Percentiles rank a stretch among this genome's conserved stretches.
phyloP scores from a whole-genome alignment of 1,139 yeast species.

The Protomyces inundatus region DNA sequence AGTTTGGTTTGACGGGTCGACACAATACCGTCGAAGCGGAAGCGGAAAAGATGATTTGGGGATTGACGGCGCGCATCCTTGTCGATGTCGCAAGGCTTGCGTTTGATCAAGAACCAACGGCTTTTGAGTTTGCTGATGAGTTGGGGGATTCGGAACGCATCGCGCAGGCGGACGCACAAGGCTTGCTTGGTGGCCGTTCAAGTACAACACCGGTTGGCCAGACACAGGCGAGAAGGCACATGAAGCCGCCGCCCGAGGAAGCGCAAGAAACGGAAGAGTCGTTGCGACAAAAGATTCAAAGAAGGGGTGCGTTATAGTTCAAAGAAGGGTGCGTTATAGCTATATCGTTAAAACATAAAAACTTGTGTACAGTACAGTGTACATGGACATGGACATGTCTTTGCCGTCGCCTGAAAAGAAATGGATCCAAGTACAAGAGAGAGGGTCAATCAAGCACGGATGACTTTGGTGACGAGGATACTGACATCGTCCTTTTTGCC shows the following conservation, averaged over 20 bases:
- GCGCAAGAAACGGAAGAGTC: not conserved
- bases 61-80: slow-evolving; percentile 78
- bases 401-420: not conserved
- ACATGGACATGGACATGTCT: not conserved
- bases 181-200: slow-evolving; percentile 2
- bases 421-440: not conserved
- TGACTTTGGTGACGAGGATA: slow-evolving; percentile 22
- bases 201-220: not conserved
- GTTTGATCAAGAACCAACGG: slow-evolving; percentile 42
- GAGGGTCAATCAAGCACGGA: not conserved
- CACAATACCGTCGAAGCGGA: slow-evolving; percentile 25
- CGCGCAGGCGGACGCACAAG: slow-evolving; percentile 1
- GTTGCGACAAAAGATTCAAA: not conserved
- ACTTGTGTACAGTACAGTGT: too few relatives aligned
- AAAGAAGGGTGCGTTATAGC: not conserved
- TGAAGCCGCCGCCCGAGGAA: not conserved
- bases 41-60: slow-evolving; percentile 64
- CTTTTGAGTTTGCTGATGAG: slow-evolving; percentile 12
- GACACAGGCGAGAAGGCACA: not conserved
- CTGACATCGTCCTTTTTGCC: slow-evolving; percentile 31
- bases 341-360: not conserved
- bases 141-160: slow-evolving; percentile 13
- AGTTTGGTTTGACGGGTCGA: slow-evolving; percentile 36
- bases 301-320: not conserved
- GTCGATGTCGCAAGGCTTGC: slow-evolving; percentile 68